These are phyloP conservation scores for Daldinia vernicosa DNA, from an alignment of 495 filamentous ascomycete genomes.

Conservation along the genomic window DNA sequence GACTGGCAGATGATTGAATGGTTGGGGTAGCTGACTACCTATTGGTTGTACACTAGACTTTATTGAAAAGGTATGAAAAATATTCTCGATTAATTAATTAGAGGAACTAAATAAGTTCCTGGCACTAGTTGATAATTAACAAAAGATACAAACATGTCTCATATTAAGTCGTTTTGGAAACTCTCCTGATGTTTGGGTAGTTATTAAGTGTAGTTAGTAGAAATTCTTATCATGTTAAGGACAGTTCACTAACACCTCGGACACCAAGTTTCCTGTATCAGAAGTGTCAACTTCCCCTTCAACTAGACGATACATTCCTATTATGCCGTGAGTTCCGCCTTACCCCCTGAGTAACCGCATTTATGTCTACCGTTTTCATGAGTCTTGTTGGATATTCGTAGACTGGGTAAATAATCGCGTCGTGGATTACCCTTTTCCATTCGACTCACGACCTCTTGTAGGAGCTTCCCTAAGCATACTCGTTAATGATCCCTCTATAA, in stretches of 20 bases:
- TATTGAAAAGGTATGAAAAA: too few relatives aligned
- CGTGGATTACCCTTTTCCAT: background rate
- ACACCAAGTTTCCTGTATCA: background rate
- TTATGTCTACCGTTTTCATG: background rate
- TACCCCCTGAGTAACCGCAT: background rate
- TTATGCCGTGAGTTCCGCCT: background rate
- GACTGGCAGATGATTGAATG: background rate
- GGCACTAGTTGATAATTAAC: too few relatives aligned
- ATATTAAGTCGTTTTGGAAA: too few relatives aligned
- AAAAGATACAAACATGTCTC: too few relatives aligned
- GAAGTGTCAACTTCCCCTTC: background rate
- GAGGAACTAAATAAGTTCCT: too few relatives aligned
- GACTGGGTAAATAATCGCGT: background rate
- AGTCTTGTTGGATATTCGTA: background rate
- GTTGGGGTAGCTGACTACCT: background rate
- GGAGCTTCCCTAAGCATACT: background rate
- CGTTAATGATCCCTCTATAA: background rate
- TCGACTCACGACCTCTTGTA: background rate
- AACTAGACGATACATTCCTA: background rate
- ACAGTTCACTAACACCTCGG: background rate
- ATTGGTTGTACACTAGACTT: background rate
- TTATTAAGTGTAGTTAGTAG: background rate
- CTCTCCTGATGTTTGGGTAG: background rate
- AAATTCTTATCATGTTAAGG: background rate
- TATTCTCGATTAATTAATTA: too few relatives aligned